Conservation (phyloP, 2,329 filamentous ascomycete species). For the Parastagonospora avenae region DNA sequence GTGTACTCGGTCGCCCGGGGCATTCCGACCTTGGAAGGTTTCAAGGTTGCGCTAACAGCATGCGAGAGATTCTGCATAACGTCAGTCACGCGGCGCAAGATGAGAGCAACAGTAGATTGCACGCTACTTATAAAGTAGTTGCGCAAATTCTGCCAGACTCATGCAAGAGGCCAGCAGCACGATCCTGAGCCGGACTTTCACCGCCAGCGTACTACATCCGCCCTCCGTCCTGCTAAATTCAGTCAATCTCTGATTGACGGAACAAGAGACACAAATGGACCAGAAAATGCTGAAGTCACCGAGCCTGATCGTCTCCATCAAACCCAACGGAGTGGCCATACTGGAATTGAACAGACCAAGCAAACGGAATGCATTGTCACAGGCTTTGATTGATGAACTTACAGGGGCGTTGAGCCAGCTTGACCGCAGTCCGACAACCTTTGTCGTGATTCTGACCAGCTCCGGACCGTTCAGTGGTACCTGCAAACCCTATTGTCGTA, state of each 20-base stretch:
- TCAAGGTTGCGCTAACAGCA: no score
- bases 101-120: no score
- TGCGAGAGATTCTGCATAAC: background rate
- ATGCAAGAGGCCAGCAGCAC: background rate
- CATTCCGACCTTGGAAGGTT: no score
- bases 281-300: constrained; percentile 7
- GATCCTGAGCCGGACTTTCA: background rate
- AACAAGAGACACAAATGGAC: constrained; percentile 1
- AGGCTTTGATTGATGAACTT: constrained; percentile 52
- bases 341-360: constrained; percentile 60
- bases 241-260: background rate
- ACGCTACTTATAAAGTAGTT: background rate
- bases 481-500: constrained; percentile 33
- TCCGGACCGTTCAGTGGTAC: constrained; percentile 72
- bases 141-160: background rate
- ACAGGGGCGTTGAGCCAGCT: constrained; percentile 28
- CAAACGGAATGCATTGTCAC: constrained; percentile 65
- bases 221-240: no score
- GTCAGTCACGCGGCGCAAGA: background rate
- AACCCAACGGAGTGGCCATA: constrained; percentile 50
- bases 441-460: constrained; percentile 70
- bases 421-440: constrained; percentile 21
- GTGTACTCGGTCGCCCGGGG: no score
- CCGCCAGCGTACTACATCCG: no score
- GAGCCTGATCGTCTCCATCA: constrained; percentile 18